These are phyloP conservation scores for Withania somnifera DNA, from an alignment of 305 asterid genomes.

Conservation along the genomic window DNA sequence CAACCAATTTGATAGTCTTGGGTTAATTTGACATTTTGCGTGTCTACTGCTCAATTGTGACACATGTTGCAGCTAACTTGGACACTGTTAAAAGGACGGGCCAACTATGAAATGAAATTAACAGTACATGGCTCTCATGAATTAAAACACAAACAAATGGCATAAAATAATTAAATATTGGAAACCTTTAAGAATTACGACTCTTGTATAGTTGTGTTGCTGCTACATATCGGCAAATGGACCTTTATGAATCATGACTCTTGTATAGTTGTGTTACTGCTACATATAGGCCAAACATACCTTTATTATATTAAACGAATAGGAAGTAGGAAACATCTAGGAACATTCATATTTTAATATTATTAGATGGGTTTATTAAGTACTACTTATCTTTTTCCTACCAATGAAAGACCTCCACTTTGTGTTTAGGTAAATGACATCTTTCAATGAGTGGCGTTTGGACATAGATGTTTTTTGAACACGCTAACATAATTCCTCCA, in stretches of 20 bases:
- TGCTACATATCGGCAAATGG: no score
- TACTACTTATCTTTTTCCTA: background rate
- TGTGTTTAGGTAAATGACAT: background rate
- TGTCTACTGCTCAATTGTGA: background rate
- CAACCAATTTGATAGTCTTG: background rate
- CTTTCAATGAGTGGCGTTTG: background rate
- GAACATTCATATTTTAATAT: background rate
- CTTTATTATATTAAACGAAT: background rate
- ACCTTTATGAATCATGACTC: background rate
- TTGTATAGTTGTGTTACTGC: no score
- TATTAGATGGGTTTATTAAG: background rate
- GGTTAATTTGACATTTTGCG: background rate
- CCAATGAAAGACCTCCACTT: background rate
- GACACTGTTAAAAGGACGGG: background rate
- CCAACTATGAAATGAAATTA: background rate
- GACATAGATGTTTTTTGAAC: background rate
- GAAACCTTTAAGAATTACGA: background rate
- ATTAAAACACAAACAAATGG: background rate
- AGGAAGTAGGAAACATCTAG: background rate
- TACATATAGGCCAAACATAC: background rate
- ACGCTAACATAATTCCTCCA: background rate
- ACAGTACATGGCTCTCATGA: background rate
- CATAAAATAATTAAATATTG: background rate
- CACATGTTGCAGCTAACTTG: background rate
- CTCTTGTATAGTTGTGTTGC: background rate